Conservation (phyloP, 257 asterid species). For the Leonotis leonurus region DNA sequence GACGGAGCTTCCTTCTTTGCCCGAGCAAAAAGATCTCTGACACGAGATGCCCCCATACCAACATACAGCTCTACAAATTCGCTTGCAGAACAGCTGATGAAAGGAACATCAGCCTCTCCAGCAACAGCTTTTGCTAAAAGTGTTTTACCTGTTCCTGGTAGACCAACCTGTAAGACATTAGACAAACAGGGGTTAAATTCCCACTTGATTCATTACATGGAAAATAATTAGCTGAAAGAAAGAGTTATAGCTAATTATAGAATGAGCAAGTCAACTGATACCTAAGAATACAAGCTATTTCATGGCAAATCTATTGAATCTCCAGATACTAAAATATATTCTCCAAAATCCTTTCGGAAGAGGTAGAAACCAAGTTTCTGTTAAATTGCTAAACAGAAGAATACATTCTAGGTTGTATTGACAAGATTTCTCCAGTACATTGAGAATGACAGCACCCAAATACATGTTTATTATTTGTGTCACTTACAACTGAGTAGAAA, state of each 20-base stretch:
- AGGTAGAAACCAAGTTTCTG: not conserved
- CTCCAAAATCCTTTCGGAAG: not conserved
- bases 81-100: constrained; percentile 97
- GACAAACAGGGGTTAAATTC: constrained; percentile 19
- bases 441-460: too few relatives aligned
- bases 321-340: not conserved
- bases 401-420: not conserved
- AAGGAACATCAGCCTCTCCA: constrained; percentile 98
- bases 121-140: constrained; percentile 98
- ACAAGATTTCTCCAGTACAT: constrained; percentile 11
- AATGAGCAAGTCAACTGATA: constrained; percentile 8
- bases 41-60: constrained; percentile 99
- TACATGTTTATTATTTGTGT: constrained; percentile 10
- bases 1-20: constrained; percentile 99
- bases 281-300: not conserved
- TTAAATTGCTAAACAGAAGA: not conserved
- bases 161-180: constrained; percentile 92
- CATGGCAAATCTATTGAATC: constrained; percentile 5
- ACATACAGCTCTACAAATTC: constrained; percentile 98
- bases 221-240: not conserved
- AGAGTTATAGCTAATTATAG: not conserved
- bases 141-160: constrained; percentile 99
- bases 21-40: constrained; percentile 94
- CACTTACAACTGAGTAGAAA: constrained; percentile 6
- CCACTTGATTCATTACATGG: not conserved